A percentile compares a stretch with the other conserved stretches of the same genome.
phyloP scores from a whole-genome alignment of 2,329 filamentous ascomycete genomes.

The Cercospora zeina region DNA sequence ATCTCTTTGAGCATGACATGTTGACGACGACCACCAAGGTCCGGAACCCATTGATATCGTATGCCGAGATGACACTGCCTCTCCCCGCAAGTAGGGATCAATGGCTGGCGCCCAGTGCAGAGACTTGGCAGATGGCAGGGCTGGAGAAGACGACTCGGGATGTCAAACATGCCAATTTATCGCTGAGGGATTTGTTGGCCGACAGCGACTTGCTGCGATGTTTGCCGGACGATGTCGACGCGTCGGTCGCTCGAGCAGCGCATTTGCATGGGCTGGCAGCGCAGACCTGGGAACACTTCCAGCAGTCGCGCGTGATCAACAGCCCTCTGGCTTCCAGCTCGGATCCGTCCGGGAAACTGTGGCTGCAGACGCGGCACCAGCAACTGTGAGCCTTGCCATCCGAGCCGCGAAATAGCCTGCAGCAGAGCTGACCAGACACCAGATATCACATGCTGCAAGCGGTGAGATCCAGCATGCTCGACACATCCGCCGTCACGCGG shows the following conservation, averaged over 20 bases:
- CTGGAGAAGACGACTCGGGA: neutral
- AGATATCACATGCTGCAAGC: slow-evolving; percentile 12
- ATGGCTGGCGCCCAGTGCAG: slow-evolving; percentile 28
- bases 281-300: slow-evolving; percentile 28
- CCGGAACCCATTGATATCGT: slow-evolving; percentile 28
- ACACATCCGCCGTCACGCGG: slow-evolving; percentile 12
- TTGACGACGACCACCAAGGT: slow-evolving; percentile 28
- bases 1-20: slow-evolving; percentile 31
- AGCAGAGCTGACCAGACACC: neutral
- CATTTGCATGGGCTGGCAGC: slow-evolving; percentile 26
- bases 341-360: slow-evolving; percentile 26
- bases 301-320: slow-evolving; percentile 21
- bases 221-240: slow-evolving; percentile 21
- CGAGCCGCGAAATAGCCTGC: neutral
- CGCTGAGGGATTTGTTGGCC: slow-evolving; percentile 21
- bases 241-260: slow-evolving; percentile 18
- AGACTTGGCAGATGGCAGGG: slow-evolving; percentile 22
- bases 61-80: slow-evolving; percentile 27
- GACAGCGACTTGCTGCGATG: slow-evolving; percentile 14
- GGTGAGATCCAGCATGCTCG: neutral
- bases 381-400: slow-evolving; percentile 19
- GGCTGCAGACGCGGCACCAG: slow-evolving; percentile 30
- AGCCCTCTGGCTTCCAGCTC: slow-evolving; percentile 6
- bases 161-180: slow-evolving; percentile 4
- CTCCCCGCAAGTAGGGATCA: slow-evolving; percentile 24